Base-by-base conservation (phyloP, 2,329 filamentous ascomycete species). In the Phialophora macrospora region DNA sequence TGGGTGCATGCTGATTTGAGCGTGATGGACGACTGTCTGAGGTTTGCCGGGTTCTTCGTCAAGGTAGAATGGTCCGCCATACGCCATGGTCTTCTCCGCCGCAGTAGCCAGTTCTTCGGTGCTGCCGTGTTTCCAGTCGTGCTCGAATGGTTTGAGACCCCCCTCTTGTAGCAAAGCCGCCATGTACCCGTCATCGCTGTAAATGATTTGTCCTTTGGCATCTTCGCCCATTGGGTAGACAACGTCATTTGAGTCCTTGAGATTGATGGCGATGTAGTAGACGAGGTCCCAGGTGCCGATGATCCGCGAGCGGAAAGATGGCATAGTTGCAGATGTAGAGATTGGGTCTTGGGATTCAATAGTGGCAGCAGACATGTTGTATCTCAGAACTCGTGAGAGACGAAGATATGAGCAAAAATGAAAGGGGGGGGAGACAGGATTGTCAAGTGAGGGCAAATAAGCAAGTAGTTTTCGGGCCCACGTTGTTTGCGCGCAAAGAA, bases 181-280 rank as follows among this genome's bases (percentile, higher is more conserved):
- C 68, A 70, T 68, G 58, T 68, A 70, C 6, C 68, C 65, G 28
- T 68, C 65, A 1, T 56, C 17, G 48, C 55, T 68, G 51, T 70
- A 70, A 22, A 68, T 68, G 60, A 70, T 68, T 22, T 66, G 66
- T 12, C 65, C 68, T 32, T 66, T 70, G 57, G 63, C 63, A 1
- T 65, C 26, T 24, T 65, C 34, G 32, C 62, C 63, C 63, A 68
- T 63, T 22, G 68, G 68, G 44, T 70, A 59, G 38, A 62, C 12
- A 9, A 68, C 55, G 28, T 68, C 68, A 6, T 62, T n/a, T 5
- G 38, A 17, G 26, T 68, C 30, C 4, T 66, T 58, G 22, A 49
- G 7, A 22, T 64, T 64, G 38, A 44, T 44, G 48, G 46, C 65
- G 11, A 55, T 34, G 38, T 62, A 68, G 1, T 44, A 62, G 14